Evolutionary conservation across 176 grass and related monocot genomes (phyloP).

Genomic region (Oryza nivara): DNA sequence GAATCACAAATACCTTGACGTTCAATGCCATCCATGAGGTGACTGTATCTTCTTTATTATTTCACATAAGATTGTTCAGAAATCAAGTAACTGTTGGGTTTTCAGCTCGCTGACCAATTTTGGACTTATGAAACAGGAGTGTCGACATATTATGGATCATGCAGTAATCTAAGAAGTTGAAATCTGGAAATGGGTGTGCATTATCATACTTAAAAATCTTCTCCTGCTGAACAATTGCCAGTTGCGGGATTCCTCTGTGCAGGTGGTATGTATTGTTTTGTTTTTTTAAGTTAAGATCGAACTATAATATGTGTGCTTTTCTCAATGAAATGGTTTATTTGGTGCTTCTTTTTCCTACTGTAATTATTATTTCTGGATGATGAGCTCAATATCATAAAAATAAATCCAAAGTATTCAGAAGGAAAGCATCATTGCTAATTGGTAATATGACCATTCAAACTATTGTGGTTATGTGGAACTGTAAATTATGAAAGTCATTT

Average conservation of each 20-base stretch:
- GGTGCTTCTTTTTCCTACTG: constrained; percentile 1
- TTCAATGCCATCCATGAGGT: constrained; percentile 41
- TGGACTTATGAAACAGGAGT: constrained; percentile 12
- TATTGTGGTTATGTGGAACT: not conserved
- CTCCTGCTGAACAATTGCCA: constrained; percentile 11
- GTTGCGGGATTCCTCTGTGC: not conserved
- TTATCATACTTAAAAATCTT: constrained; percentile 13
- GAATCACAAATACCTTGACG: constrained; percentile 17
- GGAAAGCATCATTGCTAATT: not conserved
- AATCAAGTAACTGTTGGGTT: not conserved
- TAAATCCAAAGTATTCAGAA: not conserved
- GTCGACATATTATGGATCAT: constrained; percentile 28
- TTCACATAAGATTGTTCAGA: not conserved
- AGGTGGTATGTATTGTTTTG: constrained; percentile 22
- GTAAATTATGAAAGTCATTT: constrained; percentile 2
- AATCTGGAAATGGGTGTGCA: constrained; percentile 34
- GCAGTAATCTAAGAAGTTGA: constrained; percentile 44
- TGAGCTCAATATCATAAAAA: constrained; percentile 15
- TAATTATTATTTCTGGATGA: not conserved
- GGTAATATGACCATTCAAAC: not conserved
- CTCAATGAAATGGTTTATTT: not conserved
- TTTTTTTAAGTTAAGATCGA: not conserved
- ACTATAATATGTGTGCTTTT: not conserved
- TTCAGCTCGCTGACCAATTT: not conserved
- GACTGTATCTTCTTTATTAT: not conserved